Evolutionary conservation across 208 protist species (phyloP).

Genomic region (Angomonas desouzai): DNA sequence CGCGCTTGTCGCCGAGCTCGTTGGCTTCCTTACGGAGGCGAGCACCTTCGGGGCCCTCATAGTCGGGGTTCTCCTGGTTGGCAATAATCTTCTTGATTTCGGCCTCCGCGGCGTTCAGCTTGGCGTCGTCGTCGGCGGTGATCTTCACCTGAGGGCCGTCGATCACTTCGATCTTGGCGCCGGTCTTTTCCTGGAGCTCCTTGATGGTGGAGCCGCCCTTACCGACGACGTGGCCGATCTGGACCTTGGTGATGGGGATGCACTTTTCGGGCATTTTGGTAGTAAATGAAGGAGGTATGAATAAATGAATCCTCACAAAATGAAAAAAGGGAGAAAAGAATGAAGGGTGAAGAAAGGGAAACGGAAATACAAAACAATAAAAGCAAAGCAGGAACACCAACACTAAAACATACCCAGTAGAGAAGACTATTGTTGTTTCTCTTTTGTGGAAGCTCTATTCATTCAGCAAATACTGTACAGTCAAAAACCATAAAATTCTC

Average conservation of each 20-base stretch:
- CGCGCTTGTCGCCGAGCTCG: slow-evolving; percentile 30
- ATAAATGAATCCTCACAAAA: not conserved
- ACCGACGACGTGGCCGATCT: slow-evolving; percentile 47
- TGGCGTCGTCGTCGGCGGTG: slow-evolving; percentile 32
- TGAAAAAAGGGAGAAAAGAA: slow-evolving; percentile 1
- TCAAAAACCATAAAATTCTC: slow-evolving; percentile 50
- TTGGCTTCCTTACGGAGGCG: slow-evolving; percentile 42
- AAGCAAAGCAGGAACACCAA: not conserved
- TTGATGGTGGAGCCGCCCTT: slow-evolving; percentile 42
- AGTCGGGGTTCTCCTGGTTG: slow-evolving; percentile 52
- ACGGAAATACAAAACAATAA: not conserved
- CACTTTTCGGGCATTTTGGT: slow-evolving; percentile 22
- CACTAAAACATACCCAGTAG: not conserved
- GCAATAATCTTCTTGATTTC: slow-evolving; percentile 34
- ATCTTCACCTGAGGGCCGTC: slow-evolving; percentile 44
- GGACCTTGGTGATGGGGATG: slow-evolving; percentile 35
- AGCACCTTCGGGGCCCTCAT: slow-evolving; percentile 36
- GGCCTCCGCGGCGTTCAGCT: slow-evolving; percentile 29
- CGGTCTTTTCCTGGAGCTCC: slow-evolving; percentile 33
- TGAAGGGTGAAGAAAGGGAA: no score
- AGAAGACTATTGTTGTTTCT: slow-evolving; percentile 1
- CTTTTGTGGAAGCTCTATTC: not conserved
- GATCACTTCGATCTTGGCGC: slow-evolving; percentile 39
- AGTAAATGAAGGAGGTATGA: slow-evolving; percentile 8
- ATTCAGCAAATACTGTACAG: not conserved